Base-by-base conservation (phyloP, 169 alveolate genomes). In the Eimeria maxima region DNA sequence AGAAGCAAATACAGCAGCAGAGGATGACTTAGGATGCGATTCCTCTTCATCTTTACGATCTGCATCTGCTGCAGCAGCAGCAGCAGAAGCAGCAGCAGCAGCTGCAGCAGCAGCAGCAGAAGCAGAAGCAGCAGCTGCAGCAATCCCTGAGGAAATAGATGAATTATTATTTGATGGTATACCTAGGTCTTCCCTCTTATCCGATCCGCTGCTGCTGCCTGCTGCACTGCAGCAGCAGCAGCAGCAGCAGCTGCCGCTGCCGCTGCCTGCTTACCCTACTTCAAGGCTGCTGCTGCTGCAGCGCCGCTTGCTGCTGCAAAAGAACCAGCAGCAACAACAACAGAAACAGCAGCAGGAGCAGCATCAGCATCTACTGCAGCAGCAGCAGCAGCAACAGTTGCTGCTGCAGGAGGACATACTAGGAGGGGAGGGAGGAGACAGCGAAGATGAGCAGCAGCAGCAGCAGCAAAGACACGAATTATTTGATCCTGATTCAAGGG, bases 51-150 rank as follows among this genome's bases (percentile, higher is more conserved):
- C n/a, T n/a, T n/a, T n/a, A n/a, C n/a, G n/a, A 50, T 50, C 57
- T 50, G 18, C 57, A 50, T 50, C 57, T 50, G 57, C 57, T 7
- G 57, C 57, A 50, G 57, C 57, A 50, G 5, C 57, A 50, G 57
- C 57, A 50, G 57, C 57, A 50, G 57, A 11, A 11, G 57, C 57
- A 5, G 11, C 57, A 5, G 5, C 57, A 5, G 57, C 57, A 50
- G 78, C 27, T 7, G 44, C 78, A 27, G 38, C 78, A 14, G 78
- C 78, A 67, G 78, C 78, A 67, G 78, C 44, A 67, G 78, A 7
- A 67, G 78, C 78, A 67, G 78, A 5, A 67, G 78, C 44, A 67
- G 78, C 27, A n/a, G 78, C 78, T 7, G 78, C 27, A 22, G 78
- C 27, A 27, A 20, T n/a, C 14, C 78, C 78, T 22, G 78, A 22